Percentiles rank a stretch among this genome's conserved stretches.
These are phyloP conservation scores for Boletus smithii DNA, from an alignment of 1,284 basidiomycete genomes.

Conservation along the genomic window DNA sequence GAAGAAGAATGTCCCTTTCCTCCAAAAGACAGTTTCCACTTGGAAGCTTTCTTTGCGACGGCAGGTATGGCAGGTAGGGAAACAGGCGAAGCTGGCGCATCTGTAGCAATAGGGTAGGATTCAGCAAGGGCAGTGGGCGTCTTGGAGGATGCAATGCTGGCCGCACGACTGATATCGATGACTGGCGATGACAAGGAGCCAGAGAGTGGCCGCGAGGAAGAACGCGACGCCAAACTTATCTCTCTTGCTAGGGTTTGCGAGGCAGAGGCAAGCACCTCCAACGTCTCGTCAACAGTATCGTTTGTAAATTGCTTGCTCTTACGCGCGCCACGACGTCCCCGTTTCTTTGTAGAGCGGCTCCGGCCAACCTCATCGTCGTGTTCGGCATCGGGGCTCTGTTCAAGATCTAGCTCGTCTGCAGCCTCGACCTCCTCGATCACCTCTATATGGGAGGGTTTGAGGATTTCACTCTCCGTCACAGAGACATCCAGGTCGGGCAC, in stretches of 20 bases:
- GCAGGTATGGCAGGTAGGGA: constrained; percentile 4
- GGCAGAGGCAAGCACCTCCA: constrained; percentile 72
- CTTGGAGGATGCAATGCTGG: constrained; percentile 27
- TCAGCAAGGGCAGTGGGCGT: constrained; percentile 14
- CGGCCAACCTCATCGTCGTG: constrained; percentile 38
- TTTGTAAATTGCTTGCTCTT: constrained; percentile 48
- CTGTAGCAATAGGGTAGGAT: neutral
- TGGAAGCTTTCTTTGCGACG: constrained; percentile 65
- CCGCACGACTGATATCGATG: constrained; percentile 25
- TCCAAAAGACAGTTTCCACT: constrained; percentile 74
- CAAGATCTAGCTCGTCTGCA: constrained; percentile 40
- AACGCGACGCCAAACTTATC: constrained; percentile 57
- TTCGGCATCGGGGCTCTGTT: constrained; percentile 27
- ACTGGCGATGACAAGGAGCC: constrained; percentile 14
- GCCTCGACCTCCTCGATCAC: constrained; percentile 35
- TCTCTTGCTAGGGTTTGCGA: constrained; percentile 83
- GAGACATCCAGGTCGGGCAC: constrained; percentile 27
- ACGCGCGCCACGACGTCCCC: constrained; percentile 75
- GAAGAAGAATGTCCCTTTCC: constrained; percentile 50
- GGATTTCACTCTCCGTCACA: constrained; percentile 17
- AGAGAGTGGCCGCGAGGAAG: constrained; percentile 19
- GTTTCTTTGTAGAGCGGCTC: constrained; percentile 63
- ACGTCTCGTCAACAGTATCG: constrained; percentile 45
- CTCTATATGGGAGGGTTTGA: constrained; percentile 21
- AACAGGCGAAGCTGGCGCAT: constrained; percentile 9